Conservation (phyloP, 768 basidiomycete species). For the Leccinum variicolor region DNA sequence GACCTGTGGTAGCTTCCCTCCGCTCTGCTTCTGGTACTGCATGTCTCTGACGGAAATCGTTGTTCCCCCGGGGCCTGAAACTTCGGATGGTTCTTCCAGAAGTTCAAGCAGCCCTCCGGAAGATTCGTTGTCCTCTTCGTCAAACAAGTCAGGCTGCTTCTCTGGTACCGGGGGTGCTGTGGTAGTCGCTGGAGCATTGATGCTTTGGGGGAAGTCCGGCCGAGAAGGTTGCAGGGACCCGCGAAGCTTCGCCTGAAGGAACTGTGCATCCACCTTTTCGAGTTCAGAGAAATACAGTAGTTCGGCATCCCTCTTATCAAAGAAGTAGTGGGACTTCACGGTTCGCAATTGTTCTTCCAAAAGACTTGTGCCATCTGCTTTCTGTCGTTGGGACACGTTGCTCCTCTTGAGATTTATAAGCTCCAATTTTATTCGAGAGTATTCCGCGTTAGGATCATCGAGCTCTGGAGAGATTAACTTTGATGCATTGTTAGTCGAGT, state of each 20-base stretch:
- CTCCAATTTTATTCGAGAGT: slow-evolving; percentile 60
- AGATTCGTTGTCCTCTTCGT: slow-evolving; percentile 47
- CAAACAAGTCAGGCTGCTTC: slow-evolving; percentile 45
- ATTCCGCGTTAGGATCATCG: slow-evolving; percentile 58
- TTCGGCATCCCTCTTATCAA: slow-evolving; percentile 66
- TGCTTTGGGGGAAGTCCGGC: neutral
- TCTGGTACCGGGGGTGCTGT: neutral
- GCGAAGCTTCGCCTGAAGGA: slow-evolving; percentile 44
- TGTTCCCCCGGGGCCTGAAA: slow-evolving; percentile 52
- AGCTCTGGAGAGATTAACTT: slow-evolving; percentile 35
- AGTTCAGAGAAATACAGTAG: slow-evolving; percentile 52
- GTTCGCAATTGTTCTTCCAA: slow-evolving; percentile 45
- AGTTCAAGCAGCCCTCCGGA: slow-evolving; percentile 68
- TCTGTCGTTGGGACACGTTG: slow-evolving; percentile 24
- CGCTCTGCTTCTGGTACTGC: slow-evolving; percentile 78
- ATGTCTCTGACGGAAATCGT: slow-evolving; percentile 64
- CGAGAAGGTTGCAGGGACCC: slow-evolving; percentile 11
- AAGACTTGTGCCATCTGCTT: slow-evolving; percentile 29
- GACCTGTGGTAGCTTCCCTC: slow-evolving; percentile 75
- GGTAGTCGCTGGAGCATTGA: neutral
- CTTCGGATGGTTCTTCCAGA: slow-evolving; percentile 61
- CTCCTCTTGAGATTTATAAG: slow-evolving; percentile 45
- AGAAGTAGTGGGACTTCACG: slow-evolving; percentile 62
- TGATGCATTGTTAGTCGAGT: slow-evolving; percentile 20
- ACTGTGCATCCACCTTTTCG: slow-evolving; percentile 42